Evolutionary conservation across 176 grass and related monocot genomes (phyloP).

Genomic region (Bonia amplexicaulis): DNA sequence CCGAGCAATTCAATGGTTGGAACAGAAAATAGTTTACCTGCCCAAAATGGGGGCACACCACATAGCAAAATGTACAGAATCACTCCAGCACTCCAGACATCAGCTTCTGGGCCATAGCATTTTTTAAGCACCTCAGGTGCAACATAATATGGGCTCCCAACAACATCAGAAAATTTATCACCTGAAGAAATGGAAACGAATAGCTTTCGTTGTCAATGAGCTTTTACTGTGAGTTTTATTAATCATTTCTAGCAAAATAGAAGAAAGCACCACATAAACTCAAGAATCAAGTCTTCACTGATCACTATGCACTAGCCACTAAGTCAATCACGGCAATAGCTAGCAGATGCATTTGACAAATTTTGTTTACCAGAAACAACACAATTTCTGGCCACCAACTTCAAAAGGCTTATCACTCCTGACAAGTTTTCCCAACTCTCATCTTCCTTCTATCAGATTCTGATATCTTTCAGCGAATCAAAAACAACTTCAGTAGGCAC

Average conservation of each 20-base stretch:
- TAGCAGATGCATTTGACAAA: background rate
- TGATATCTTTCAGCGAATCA: background rate
- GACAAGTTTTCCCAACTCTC: background rate
- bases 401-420: background rate
- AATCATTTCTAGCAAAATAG: slow-evolving; percentile 20
- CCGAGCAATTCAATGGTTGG: background rate
- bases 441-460: background rate
- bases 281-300: slow-evolving; percentile 20
- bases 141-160: slow-evolving; percentile 98
- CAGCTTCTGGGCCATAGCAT: slow-evolving; percentile 90
- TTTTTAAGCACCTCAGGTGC: slow-evolving; percentile 91
- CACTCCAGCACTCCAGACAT: slow-evolving; percentile 97
- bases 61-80: slow-evolving; percentile 97
- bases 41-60: slow-evolving; percentile 97
- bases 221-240: background rate
- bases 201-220: background rate
- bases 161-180: slow-evolving; percentile 80
- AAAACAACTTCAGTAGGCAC: background rate
- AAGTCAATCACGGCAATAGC: background rate
- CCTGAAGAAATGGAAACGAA: slow-evolving; percentile 42
- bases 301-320: background rate
- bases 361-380: slow-evolving; percentile 1
- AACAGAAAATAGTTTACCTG: slow-evolving; percentile 46
- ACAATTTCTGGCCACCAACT: background rate
- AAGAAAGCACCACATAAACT: slow-evolving; percentile 1